Base-by-base conservation (phyloP, 2,329 filamentous ascomycete species). In the Cryphonectria japonica region DNA sequence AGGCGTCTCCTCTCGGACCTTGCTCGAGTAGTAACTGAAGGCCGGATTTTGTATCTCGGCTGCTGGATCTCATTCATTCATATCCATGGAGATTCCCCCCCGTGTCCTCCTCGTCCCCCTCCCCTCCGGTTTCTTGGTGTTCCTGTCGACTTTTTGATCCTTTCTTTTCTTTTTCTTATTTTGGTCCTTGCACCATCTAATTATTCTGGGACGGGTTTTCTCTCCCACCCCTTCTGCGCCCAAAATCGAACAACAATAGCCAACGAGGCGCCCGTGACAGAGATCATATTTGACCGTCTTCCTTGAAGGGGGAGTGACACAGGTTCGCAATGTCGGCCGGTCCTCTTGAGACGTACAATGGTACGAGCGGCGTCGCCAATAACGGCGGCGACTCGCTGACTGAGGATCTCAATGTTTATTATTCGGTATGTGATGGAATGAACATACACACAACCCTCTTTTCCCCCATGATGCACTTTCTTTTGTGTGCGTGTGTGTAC, bases 391-490 rank as follows among this genome's bases (percentile, higher is more conserved):
- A 86, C 79, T 86, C 86, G 67, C 78, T 83, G 83, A 90, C 82
- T 85, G 81, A 89, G 72, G 88, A 97, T 81, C 86, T 97, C 75
- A 97, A 97, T 82, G 83, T 95, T 76, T 97, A 89, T 82, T 97
- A 97, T 83, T 88, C 93, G 80, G 91, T 93, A 83, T 75, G 61
- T 64, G 61, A 43, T 41, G 34, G 6, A 41, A 19, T 11, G 37
- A 41, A 19, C 4, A 46, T 64, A 41, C 26, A 19, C 37, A 3
- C 19, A n/a, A 8, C 34, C 26, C 26, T 29, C 4, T 16, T 60
- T 26, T 26, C 26, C 26, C 26, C 26, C 37, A 39, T 39, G 37
- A 39, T 39, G 2, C 9, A 39, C 37, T 19, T 60, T 3, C 14
- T 32, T 29, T 8, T 34, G 9, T 32, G 2, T 59, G 16, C 5